Evolutionary conservation across 495 filamentous ascomycete genomes (phyloP).

Genomic region (Hypoxylon cercidicola): DNA sequence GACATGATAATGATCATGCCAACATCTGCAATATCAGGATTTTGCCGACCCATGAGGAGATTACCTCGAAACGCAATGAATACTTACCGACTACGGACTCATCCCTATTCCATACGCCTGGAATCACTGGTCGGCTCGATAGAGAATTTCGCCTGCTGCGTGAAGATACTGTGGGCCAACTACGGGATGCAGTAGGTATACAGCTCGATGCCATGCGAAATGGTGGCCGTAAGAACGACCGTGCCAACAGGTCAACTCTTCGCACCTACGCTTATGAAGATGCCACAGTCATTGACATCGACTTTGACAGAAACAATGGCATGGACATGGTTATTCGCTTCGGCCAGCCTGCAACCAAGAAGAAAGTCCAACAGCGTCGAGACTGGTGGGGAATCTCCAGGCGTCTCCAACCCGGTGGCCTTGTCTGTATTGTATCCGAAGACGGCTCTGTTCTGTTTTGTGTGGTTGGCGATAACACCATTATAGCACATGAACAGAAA

Average conservation of each 20-base stretch:
- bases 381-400: constrained; percentile 72
- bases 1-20: constrained; percentile 75
- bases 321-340: constrained; percentile 66
- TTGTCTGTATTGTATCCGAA: constrained; percentile 67
- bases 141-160: constrained; percentile 75
- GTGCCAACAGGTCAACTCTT: constrained; percentile 30
- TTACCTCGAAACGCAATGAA: constrained; percentile 60
- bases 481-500: constrained; percentile 23
- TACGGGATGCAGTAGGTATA: constrained; percentile 65
- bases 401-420: constrained; percentile 63
- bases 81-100: constrained; percentile 69
- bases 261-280: constrained; percentile 55
- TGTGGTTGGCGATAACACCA: constrained; percentile 57
- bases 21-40: constrained; percentile 70
- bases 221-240: constrained; percentile 7
- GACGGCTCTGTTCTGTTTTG: constrained; percentile 64
- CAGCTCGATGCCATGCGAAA: constrained; percentile 48
- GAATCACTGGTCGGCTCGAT: constrained; percentile 71
- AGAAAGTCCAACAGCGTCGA: constrained; percentile 50
- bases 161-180: constrained; percentile 71
- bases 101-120: constrained; percentile 63
- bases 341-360: constrained; percentile 58
- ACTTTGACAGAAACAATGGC: constrained; percentile 61
- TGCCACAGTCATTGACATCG: constrained; percentile 47
- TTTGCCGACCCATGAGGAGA: constrained; percentile 71